Evolutionary conservation across 2,329 filamentous ascomycete species (phyloP).

Genomic region (Fusarium coicis): DNA sequence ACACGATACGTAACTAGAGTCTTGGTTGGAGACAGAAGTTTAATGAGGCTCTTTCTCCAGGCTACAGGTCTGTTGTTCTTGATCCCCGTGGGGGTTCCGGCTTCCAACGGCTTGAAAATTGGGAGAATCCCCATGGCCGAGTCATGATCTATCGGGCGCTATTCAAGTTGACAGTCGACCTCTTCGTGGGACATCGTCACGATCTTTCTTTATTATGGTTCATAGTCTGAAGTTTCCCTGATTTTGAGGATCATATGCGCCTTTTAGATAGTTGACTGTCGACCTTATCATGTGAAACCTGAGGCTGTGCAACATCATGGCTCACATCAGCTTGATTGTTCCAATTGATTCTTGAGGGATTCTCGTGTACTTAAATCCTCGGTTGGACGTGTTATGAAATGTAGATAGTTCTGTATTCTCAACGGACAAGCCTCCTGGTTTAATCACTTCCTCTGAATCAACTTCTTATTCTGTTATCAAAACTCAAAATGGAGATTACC

Average conservation of each 20-base stretch:
- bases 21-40: neutral
- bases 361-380: neutral
- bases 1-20: neutral
- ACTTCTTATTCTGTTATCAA: neutral
- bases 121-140: neutral
- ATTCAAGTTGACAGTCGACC: constrained; percentile 15
- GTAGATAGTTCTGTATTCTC: neutral
- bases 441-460: neutral
- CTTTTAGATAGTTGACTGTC: constrained; percentile 13
- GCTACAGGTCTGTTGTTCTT: neutral
- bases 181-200: neutral
- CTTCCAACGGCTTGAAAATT: neutral
- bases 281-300: neutral
- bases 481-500: constrained; percentile 6
- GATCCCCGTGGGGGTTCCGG: constrained; percentile 1
- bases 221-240: neutral
- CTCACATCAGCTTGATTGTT: neutral
- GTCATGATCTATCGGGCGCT: neutral
- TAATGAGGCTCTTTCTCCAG: constrained; percentile 10
- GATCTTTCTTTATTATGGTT: neutral
- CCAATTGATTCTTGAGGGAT: neutral
- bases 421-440: neutral
- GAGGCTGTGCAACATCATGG: neutral
- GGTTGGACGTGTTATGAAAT: too few species aligned
- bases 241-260: neutral